Conservation (phyloP, 805 yeast genomes). For the Alloascoidea hylecoeti region DNA sequence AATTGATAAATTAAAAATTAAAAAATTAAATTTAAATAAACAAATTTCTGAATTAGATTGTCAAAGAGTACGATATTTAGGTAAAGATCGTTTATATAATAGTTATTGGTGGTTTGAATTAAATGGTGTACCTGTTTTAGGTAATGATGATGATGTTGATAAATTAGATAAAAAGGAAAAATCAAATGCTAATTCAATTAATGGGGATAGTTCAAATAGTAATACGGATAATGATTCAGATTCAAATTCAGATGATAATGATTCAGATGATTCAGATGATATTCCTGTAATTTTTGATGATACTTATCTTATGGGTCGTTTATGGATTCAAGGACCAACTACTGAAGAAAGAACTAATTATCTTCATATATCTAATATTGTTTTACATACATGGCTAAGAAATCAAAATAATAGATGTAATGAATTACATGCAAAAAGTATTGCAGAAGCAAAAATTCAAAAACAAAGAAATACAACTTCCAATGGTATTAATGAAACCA, state of each 20-base stretch:
- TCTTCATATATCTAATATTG: constrained; percentile 14
- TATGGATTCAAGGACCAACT: constrained; percentile 88
- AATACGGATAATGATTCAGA: constrained; percentile 22
- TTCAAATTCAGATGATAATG: constrained; percentile 25
- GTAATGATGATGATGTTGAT: constrained; percentile 7
- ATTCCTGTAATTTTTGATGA: constrained; percentile 21
- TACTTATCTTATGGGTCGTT: constrained; percentile 63
- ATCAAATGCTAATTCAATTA: constrained; percentile 1
- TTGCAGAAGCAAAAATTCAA: background rate
- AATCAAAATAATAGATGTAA: too few relatives aligned
- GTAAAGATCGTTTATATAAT: constrained; percentile 73
- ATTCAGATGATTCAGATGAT: constrained; percentile 28
- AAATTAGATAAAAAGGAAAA: constrained; percentile 4
- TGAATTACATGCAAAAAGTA: too few relatives aligned
- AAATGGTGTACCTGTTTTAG: constrained; percentile 39
- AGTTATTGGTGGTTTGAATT: constrained; percentile 93
- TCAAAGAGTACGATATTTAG: constrained; percentile 64
- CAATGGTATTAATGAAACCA: background rate
- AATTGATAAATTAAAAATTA: constrained; percentile 14
- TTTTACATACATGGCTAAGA: background rate
- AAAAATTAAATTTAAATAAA: constrained; percentile 29
- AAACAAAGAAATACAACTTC: too few relatives aligned
- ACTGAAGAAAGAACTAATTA: constrained; percentile 24
- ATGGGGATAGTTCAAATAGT: constrained; percentile 14
- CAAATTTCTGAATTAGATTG: constrained; percentile 51